Evolutionary conservation across 2,329 filamentous ascomycete genomes (phyloP).

Genomic region (Sporothrix luriei): DNA sequence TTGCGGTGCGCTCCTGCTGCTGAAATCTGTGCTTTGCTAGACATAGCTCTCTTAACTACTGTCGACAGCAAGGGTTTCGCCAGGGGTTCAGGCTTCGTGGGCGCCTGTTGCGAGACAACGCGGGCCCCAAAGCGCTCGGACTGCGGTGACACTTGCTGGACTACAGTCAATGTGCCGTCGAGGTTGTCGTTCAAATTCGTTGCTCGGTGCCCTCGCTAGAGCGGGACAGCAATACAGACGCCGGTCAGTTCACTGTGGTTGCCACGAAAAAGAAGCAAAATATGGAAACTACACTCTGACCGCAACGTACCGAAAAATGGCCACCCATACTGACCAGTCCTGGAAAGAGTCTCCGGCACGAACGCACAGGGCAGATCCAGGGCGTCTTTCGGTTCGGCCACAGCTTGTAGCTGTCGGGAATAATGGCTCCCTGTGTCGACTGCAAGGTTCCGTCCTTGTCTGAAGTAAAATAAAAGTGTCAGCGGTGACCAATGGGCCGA

Average conservation of each 20-base stretch:
- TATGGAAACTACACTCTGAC: too few relatives aligned
- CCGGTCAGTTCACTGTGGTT: background rate
- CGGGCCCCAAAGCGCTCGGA: background rate
- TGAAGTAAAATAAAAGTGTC: background rate
- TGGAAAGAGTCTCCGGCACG: constrained; percentile 30
- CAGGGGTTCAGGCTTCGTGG: background rate
- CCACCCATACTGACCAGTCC: constrained; percentile 22
- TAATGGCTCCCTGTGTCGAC: constrained; percentile 6
- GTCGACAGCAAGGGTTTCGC: background rate
- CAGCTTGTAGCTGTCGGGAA: constrained; percentile 31
- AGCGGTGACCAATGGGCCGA: background rate
- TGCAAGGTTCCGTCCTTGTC: background rate
- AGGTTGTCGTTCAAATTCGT: constrained; percentile 31
- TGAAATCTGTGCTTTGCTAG: background rate
- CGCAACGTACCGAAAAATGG: constrained; percentile 30
- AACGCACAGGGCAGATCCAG: constrained; percentile 34
- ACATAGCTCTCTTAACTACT: background rate
- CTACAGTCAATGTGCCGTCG: constrained; percentile 30
- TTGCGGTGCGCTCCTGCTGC: background rate
- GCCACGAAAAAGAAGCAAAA: too few relatives aligned
- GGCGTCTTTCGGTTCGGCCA: background rate
- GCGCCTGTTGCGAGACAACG: constrained; percentile 27
- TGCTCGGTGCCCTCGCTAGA: constrained; percentile 25
- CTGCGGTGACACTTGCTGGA: background rate
- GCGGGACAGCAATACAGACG: background rate